phyloP scores from a whole-genome alignment of 768 basidiomycete genomes.

The Cystobasidiopsis lactophilus region DNA sequence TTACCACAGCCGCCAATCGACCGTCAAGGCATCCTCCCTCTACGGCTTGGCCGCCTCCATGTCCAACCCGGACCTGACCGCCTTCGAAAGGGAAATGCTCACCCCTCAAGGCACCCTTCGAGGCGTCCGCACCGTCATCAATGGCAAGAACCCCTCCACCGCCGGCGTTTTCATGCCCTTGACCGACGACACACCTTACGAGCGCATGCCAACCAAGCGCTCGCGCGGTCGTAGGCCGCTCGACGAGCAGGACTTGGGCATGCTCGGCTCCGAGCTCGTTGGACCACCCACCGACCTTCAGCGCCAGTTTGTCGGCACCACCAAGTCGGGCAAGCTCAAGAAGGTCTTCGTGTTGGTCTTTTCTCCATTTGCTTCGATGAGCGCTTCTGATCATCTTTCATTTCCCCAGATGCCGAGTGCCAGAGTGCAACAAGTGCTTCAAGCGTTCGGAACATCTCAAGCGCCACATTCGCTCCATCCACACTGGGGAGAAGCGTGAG shows the following conservation, averaged over 20 bases:
- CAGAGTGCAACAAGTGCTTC: conserved; percentile 70
- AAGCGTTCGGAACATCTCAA: conserved; percentile 74
- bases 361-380: neutral
- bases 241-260: neutral
- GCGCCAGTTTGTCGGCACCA: conserved; percentile 9
- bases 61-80: neutral
- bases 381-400: neutral
- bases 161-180: conserved; percentile 63
- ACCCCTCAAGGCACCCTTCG: neutral
- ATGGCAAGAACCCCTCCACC: conserved; percentile 4
- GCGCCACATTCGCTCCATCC: conserved; percentile 66
- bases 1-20: neutral
- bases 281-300: conserved; percentile 7
- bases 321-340: conserved; percentile 15
- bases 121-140: neutral
- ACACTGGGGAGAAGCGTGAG: conserved; percentile 82
- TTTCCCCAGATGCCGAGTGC: conserved; percentile 38
- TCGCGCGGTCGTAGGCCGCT: conserved; percentile 15
- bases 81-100: neutral
- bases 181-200: conserved; percentile 38
- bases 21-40: neutral
- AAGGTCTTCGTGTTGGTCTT: conserved; percentile 13
- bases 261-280: conserved; percentile 2
- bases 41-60: neutral
- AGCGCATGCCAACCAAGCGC: conserved; percentile 28